These are phyloP conservation scores for Backusella circina DNA, from an alignment of 192 early-diverging fungal genomes.

Conservation along the genomic window DNA sequence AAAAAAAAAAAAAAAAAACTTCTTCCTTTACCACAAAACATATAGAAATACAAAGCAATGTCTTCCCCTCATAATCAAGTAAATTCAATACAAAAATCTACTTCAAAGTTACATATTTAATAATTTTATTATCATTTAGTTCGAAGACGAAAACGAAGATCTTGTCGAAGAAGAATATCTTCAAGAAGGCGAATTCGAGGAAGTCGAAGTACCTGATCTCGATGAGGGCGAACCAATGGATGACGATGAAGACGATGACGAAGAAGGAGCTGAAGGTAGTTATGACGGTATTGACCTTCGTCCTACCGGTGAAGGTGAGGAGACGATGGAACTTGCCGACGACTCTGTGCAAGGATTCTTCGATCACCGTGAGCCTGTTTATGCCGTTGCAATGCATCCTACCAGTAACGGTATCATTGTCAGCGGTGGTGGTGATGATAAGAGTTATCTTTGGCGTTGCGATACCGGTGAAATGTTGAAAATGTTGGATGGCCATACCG, in stretches of 20 bases:
- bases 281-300: slow-evolving; percentile 43
- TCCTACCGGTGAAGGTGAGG: slow-evolving; percentile 50
- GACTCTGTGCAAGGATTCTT: slow-evolving; percentile 94
- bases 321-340: slow-evolving; percentile 62
- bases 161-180: slow-evolving; percentile 33
- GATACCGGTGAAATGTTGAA: slow-evolving; percentile 76
- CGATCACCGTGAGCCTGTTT: slow-evolving; percentile 87
- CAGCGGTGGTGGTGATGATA: slow-evolving; percentile 93
- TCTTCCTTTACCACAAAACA: neutral
- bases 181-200: slow-evolving; percentile 21
- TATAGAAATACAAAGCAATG: neutral
- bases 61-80: neutral
- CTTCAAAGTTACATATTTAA: neutral
- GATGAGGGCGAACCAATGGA: slow-evolving; percentile 27
- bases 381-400: slow-evolving; percentile 80
- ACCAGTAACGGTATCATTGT: slow-evolving; percentile 60
- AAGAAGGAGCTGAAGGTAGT: neutral
- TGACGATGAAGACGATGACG: slow-evolving; percentile 15
- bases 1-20: neutral
- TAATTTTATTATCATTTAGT: neutral
- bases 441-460: slow-evolving; percentile 82
- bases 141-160: slow-evolving; percentile 20
- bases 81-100: neutral
- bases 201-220: slow-evolving; percentile 21
- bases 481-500: slow-evolving; percentile 75